These are phyloP conservation scores for Termitomyces sp. DNA, from an alignment of 768 basidiomycete species.

Conservation along the genomic window DNA sequence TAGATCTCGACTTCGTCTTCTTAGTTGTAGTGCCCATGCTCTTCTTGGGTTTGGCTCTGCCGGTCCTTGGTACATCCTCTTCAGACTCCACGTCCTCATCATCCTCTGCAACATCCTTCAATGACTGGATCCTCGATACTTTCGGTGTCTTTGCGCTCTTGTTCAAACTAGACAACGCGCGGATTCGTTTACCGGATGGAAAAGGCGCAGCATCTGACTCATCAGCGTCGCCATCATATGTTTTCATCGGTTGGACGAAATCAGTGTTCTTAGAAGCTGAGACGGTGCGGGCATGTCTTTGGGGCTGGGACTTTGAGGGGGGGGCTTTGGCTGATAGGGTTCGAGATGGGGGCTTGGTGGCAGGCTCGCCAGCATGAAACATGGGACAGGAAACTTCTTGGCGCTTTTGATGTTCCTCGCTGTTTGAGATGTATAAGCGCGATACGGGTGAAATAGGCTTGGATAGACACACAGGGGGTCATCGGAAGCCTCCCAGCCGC, in stretches of 20 bases:
- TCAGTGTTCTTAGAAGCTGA: constrained; percentile 26
- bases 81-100: constrained; percentile 18
- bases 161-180: constrained; percentile 1
- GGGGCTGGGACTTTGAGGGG: constrained; percentile 21
- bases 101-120: constrained; percentile 17
- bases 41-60: constrained; percentile 8
- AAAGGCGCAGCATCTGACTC: constrained; percentile 12
- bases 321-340: constrained; percentile 22
- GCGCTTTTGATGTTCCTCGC: constrained; percentile 73
- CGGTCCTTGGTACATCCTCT: constrained; percentile 8
- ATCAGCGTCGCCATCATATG: constrained; percentile 29
- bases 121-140: constrained; percentile 11
- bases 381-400: constrained; percentile 37
- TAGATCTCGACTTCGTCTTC: constrained; percentile 19
- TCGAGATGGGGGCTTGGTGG: constrained; percentile 19
- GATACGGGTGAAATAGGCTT: constrained; percentile 5
- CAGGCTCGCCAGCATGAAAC: constrained; percentile 22
- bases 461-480: constrained; percentile 70
- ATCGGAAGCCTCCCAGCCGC: constrained; percentile 85
- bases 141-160: constrained; percentile 14
- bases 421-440: constrained; percentile 19
- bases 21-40: constrained; percentile 5
- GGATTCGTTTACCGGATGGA: constrained; percentile 13
- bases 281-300: constrained; percentile 23
- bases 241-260: constrained; percentile 32